These are phyloP conservation scores for Aphanomyces euteiches DNA, from an alignment of 352 stramenopile genomes.

Conservation along the genomic window DNA sequence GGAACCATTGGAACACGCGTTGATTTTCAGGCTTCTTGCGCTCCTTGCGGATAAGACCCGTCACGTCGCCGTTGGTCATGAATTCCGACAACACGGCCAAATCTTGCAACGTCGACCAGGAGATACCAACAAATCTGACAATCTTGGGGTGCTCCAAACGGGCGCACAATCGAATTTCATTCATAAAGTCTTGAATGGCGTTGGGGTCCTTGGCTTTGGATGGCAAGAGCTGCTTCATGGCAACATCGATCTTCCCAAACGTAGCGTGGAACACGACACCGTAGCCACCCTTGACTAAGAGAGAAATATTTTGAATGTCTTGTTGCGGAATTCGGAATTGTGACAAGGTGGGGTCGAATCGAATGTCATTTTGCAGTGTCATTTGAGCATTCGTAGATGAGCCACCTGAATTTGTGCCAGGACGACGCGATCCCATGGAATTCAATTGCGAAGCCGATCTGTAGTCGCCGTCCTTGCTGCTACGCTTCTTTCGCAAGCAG, in stretches of 20 bases:
- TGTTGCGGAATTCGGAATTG: constrained; percentile 49
- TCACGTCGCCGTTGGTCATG: constrained; percentile 65
- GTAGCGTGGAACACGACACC: constrained; percentile 66
- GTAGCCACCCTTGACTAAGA: constrained; percentile 61
- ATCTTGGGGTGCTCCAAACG: constrained; percentile 74
- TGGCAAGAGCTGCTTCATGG: constrained; percentile 55
- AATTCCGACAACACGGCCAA: constrained; percentile 60
- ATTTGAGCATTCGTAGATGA: background rate
- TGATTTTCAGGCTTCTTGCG: constrained; percentile 21
- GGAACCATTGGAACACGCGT: constrained; percentile 33
- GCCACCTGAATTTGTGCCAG: constrained; percentile 32
- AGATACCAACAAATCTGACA: constrained; percentile 63
- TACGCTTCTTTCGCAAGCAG: constrained; percentile 36
- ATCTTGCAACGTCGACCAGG: constrained; percentile 63
- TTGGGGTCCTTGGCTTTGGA: constrained; percentile 47
- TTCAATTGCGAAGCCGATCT: constrained; percentile 30
- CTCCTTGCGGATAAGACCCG: constrained; percentile 40
- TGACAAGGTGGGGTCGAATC: constrained; percentile 45
- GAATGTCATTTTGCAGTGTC: constrained; percentile 41
- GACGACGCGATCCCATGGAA: background rate
- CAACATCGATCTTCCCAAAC: constrained; percentile 65
- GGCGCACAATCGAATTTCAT: constrained; percentile 57
- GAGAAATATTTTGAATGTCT: constrained; percentile 52
- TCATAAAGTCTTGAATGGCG: constrained; percentile 53
- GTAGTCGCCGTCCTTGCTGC: background rate